These are phyloP conservation scores for Chaetomium sp. DNA, from an alignment of 2,329 filamentous ascomycete species.

Conservation along the genomic window DNA sequence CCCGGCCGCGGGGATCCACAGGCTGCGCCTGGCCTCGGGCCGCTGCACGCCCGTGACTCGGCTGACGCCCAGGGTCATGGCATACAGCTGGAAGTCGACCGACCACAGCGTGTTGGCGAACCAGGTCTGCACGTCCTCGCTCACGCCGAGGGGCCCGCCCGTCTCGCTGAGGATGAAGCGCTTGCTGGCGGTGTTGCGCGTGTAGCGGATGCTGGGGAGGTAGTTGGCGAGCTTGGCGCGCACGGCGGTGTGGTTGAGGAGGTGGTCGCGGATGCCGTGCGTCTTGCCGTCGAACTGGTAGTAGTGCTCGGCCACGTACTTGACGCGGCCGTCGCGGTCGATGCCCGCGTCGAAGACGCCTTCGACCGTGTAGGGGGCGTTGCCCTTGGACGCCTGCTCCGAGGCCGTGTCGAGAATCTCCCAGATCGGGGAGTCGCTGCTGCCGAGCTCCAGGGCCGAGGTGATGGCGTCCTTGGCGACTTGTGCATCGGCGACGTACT, in stretches of 20 bases:
- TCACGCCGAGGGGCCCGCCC: neutral
- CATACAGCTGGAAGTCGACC: constrained; percentile 2
- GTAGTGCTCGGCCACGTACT: constrained; percentile 1
- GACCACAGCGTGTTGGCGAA: neutral
- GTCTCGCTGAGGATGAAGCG: constrained; percentile 4
- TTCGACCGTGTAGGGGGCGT: neutral
- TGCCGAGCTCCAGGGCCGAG: neutral
- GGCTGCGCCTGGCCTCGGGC: neutral
- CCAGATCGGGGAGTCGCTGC: neutral
- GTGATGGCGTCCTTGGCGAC: constrained; percentile 1
- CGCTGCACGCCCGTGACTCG: constrained; percentile 1
- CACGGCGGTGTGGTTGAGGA: neutral
- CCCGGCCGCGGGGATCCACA: neutral
- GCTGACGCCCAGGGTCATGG: neutral
- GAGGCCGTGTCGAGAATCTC: neutral
- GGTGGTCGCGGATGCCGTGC: neutral
- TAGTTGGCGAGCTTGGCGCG: neutral
- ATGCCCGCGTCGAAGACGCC: constrained; percentile 1
- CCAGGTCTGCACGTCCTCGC: neutral
- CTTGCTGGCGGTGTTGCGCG: neutral
- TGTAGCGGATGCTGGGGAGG: neutral
- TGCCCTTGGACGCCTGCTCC: neutral
- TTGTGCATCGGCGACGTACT: neutral
- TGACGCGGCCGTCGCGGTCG: neutral
- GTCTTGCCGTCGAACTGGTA: neutral